Evolutionary conservation across 108 stramenopile genomes (phyloP).

Genomic region (Cyclostephanos tholiformis): DNA sequence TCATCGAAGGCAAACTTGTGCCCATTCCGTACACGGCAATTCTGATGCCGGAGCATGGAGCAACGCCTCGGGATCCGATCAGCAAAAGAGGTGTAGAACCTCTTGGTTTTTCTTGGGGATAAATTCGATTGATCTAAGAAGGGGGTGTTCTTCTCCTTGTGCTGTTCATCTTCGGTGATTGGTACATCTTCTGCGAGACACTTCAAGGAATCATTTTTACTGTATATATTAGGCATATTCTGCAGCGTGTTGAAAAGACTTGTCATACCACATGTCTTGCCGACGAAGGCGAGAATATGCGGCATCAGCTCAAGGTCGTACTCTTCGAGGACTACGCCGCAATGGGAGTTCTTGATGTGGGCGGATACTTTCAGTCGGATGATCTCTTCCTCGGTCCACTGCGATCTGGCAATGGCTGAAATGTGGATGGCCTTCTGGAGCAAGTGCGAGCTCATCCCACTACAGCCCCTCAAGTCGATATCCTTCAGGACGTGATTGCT

Average conservation of each 20-base stretch:
- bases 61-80: conserved; percentile 8
- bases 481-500: conserved; percentile 33
- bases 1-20: neutral
- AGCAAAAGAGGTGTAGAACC: conserved; percentile 2
- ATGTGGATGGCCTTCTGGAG: neutral
- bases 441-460: neutral
- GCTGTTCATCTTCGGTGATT: neutral
- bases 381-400: neutral
- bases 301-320: conserved; percentile 19
- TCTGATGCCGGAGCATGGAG: conserved; percentile 3
- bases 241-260: conserved; percentile 14
- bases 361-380: conserved; percentile 9
- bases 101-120: conserved; percentile 10
- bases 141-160: neutral
- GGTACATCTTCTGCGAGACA: neutral
- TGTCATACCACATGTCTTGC: conserved; percentile 13
- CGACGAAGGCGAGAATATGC: conserved; percentile 15
- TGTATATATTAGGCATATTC: conserved; percentile 15
- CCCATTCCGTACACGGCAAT: conserved; percentile 1
- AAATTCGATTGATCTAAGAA: conserved; percentile 9
- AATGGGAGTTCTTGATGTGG: neutral
- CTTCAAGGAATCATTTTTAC: neutral
- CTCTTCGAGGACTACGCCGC: conserved; percentile 9
- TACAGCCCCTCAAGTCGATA: conserved; percentile 27
- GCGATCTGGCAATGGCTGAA: neutral